These are phyloP conservation scores for Lichtheimia ornata DNA, from an alignment of 371 early-diverging fungal species.

Conservation along the genomic window DNA sequence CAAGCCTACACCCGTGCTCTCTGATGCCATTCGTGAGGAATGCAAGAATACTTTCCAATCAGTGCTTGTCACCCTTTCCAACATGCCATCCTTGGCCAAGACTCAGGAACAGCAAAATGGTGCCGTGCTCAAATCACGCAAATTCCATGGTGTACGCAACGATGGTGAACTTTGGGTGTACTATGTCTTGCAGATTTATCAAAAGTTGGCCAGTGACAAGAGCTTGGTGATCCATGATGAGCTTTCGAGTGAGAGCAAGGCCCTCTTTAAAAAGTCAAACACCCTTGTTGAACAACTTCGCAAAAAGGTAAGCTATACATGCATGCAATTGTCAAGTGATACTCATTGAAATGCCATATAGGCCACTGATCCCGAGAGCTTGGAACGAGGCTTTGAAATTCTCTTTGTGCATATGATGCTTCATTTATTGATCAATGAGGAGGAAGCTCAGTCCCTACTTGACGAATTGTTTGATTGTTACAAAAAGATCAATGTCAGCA, in stretches of 20 bases:
- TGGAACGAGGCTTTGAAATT: constrained; percentile 71
- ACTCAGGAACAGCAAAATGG: constrained; percentile 26
- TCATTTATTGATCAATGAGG: constrained; percentile 67
- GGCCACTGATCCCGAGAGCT: constrained; percentile 23
- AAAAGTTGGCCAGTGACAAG: constrained; percentile 50
- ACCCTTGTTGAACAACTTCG: constrained; percentile 18
- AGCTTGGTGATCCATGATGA: constrained; percentile 17
- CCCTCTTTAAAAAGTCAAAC: constrained; percentile 24
- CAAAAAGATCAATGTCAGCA: constrained; percentile 60
- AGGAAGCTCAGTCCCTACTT: constrained; percentile 61
- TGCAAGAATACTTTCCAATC: constrained; percentile 65
- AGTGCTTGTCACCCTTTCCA: constrained; percentile 68
- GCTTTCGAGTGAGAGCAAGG: constrained; percentile 20
- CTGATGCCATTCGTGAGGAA: constrained; percentile 49
- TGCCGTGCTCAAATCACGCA: constrained; percentile 46
- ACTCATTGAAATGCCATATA: constrained; percentile 27
- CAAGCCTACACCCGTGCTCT: constrained; percentile 59
- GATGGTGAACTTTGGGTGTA: constrained; percentile 69
- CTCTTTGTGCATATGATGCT: constrained; percentile 70
- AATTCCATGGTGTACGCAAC: constrained; percentile 55
- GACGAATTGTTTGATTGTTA: constrained; percentile 77
- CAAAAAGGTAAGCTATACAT: constrained; percentile 9
- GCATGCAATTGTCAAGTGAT: constrained; percentile 20
- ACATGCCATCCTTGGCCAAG: constrained; percentile 55
- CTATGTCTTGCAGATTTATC: constrained; percentile 52